Conservation (phyloP, 2,329 filamentous ascomycete species). For the Microdochium trichocladiopsis region DNA sequence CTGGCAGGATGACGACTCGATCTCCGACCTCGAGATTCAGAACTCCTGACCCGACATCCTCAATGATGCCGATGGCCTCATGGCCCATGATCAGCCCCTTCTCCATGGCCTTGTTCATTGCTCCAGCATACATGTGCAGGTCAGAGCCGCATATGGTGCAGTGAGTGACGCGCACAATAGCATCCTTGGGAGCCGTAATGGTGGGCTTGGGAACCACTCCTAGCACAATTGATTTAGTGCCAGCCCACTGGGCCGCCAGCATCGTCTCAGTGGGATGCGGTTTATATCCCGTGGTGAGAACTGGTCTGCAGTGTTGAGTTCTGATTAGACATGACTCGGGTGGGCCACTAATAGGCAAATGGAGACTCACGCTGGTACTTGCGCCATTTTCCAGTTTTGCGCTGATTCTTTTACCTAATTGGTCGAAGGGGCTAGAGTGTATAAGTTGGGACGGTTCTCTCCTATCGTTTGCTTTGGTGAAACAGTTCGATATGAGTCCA, state of each 20-base stretch:
- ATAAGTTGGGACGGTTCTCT: too few relatives aligned
- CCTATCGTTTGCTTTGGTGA: too few relatives aligned
- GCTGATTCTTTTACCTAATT: too few relatives aligned
- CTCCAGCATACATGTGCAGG: slow-evolving; percentile 21
- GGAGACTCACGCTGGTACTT: not conserved
- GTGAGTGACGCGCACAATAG: slow-evolving; percentile 23
- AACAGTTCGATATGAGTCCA: too few relatives aligned
- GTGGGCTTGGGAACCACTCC: slow-evolving; percentile 19
- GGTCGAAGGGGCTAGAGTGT: too few relatives aligned
- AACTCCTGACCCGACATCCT: slow-evolving; percentile 6
- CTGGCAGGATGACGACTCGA: slow-evolving; percentile 20
- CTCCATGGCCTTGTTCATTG: slow-evolving; percentile 12
- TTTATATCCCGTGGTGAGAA: not conserved
- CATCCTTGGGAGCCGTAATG: slow-evolving; percentile 21
- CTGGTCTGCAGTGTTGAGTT: not conserved
- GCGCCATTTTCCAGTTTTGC: too few relatives aligned
- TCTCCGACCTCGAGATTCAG: slow-evolving; percentile 14
- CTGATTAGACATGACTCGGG: not conserved
- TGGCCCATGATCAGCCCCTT: slow-evolving; percentile 8
- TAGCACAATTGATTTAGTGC: not conserved
- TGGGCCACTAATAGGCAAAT: not conserved
- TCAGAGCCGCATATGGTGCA: slow-evolving; percentile 23
- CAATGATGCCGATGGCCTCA: slow-evolving; percentile 17
- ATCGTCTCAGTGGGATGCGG: not conserved
- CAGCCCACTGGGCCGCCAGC: not conserved